Evolutionary conservation across 257 asterid genomes (phyloP), one percentile per base, ranked within the genome.

Genomic region (Knoxia roxburghii): DNA sequence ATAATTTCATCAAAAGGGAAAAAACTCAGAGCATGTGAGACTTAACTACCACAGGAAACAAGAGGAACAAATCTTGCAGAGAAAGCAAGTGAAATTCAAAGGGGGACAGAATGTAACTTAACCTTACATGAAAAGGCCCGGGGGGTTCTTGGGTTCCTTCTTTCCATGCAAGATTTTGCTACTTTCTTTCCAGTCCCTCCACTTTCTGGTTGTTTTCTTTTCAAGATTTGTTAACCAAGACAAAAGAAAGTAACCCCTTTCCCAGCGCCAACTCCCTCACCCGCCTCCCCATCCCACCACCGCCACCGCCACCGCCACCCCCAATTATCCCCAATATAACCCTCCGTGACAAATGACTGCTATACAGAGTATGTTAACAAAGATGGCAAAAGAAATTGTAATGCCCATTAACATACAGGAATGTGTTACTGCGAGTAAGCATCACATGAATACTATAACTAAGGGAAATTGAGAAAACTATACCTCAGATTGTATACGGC

Each of bases 1-100:
- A 78, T 63, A 39, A 66, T 69, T 52, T 63, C 79, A 53, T 70
- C 76, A 72, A 59, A 33, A 5, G 43, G 43, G 26, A 18, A 6
- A 59, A 17, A 32, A 53, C 65, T 70, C 24, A 65, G 43, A 57
- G 56, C 35, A 55, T 64, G 49, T 17, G 23, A 68, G n/a, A 23
- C 7, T 40, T 43, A 68, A 37, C 40, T 61, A 20, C 21, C 24
- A 26, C 51, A 32, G 55, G 35, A 64, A 46, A 68, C 33, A 17
- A 13, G 30, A 7, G 27, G 26, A 58, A 37, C 56, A 17, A 21
- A 50, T 50, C 5, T 18, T 4, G 40, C 41, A 49, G 23, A 32
- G 32, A 39, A 41, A 27, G 23, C 0, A 8, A 24, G 41, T 17
- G 15, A 41, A 57, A 57, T n/a, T n/a, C n/a, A n/a, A n/a, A n/a